Evolutionary conservation across 306 rosid species (phyloP).

Genomic region (Urtica urens): DNA sequence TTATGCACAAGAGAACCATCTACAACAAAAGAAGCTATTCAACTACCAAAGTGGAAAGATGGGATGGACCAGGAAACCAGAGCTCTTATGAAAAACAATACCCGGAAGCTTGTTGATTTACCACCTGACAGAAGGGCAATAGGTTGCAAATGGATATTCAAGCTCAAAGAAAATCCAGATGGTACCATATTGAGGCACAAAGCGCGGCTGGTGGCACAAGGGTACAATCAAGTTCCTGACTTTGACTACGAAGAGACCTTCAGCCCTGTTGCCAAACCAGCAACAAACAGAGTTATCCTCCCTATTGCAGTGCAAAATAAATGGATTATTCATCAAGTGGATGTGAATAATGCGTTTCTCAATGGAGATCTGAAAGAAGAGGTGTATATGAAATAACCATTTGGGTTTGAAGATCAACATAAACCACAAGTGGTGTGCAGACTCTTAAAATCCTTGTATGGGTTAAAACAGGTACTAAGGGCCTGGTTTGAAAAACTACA

Average conservation of each 20-base stretch:
- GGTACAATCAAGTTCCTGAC: background rate
- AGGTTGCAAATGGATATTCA: background rate
- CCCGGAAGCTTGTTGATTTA: background rate
- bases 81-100: background rate
- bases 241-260: background rate
- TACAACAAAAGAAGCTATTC: no score
- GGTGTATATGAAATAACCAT: background rate
- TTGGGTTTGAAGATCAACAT: background rate
- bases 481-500: background rate
- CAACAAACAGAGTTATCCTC: background rate
- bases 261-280: background rate
- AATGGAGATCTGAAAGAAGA: background rate
- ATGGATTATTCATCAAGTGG: background rate
- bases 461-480: background rate
- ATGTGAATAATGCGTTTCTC: background rate
- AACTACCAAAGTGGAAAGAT: background rate
- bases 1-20: no score
- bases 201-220: background rate
- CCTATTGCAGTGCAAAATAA: background rate
- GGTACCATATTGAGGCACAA: no score
- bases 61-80: background rate
- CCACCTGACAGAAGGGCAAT: constrained; percentile 1
- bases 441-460: background rate
- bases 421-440: background rate
- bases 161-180: no score